phyloP scores from a whole-genome alignment of 441 rosid genomes.

The Macaranga tanarius region DNA sequence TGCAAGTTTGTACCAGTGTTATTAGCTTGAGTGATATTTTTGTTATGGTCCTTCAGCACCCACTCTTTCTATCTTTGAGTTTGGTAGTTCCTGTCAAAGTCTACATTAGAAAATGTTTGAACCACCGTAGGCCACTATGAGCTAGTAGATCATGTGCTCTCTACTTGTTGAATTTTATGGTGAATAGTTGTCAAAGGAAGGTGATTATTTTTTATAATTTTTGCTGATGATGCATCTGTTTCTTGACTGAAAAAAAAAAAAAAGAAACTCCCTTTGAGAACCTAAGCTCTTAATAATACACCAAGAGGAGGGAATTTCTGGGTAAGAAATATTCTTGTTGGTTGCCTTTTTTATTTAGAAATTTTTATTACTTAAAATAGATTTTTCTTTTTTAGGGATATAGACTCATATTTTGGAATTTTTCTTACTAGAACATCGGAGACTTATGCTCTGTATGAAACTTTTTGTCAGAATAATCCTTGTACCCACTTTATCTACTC shows the following conservation, averaged over 20 bases:
- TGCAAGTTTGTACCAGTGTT: not conserved
- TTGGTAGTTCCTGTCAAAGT: not conserved
- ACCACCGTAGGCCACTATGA: not conserved
- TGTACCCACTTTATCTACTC: too few species aligned
- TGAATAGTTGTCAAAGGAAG: too few species aligned
- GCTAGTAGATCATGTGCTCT: not conserved
- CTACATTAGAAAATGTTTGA: too few species aligned
- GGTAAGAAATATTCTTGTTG: not conserved
- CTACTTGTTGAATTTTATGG: too few species aligned
- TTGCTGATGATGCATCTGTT: too few species aligned
- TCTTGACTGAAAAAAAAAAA: not conserved
- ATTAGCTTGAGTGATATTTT: not conserved
- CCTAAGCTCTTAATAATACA: not conserved
- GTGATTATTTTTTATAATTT: too few species aligned
- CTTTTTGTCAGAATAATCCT: too few species aligned
- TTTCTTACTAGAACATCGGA: not conserved
- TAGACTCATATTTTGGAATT: not conserved
- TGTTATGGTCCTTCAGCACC: not conserved
- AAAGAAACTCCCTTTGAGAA: not conserved
- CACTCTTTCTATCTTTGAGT: not conserved
- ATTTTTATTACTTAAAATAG: not conserved
- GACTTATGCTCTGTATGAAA: too few species aligned
- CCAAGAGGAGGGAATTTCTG: not conserved
- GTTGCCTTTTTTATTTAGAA: not conserved
- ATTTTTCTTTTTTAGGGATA: not conserved